Evolutionary conservation across 371 early-diverging fungal species (phyloP).

Genomic region (Lichtheimia ornata): DNA sequence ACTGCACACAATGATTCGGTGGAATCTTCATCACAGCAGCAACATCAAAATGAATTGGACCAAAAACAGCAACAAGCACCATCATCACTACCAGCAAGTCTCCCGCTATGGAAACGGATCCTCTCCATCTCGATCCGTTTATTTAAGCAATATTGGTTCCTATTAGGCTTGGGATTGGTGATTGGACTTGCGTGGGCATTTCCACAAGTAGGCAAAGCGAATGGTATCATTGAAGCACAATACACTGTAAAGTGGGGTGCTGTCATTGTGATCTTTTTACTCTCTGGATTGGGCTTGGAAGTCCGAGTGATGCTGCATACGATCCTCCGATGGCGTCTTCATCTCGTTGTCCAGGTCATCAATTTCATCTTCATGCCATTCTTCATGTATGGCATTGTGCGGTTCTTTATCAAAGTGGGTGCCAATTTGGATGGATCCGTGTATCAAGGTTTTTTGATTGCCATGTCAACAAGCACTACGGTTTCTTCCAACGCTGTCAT

Average conservation of each 20-base stretch:
- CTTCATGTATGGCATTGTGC: conserved; percentile 58
- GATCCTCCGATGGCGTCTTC: conserved; percentile 61
- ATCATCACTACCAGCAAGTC: no score
- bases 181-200: conserved; percentile 69
- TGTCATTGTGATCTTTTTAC: conserved; percentile 69
- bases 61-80: no score
- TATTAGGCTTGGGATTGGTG: conserved; percentile 61
- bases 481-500: conserved; percentile 80
- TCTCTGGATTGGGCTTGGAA: conserved; percentile 71
- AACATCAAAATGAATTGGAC: no score
- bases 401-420: conserved; percentile 46
- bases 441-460: conserved; percentile 68
- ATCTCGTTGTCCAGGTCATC: conserved; percentile 67
- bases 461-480: conserved; percentile 72
- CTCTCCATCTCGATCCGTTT: background rate
- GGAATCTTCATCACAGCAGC: no score
- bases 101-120: background rate
- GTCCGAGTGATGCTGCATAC: conserved; percentile 59
- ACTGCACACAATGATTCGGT: no score
- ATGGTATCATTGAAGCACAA: conserved; percentile 66
- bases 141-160: conserved; percentile 49
- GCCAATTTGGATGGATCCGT: conserved; percentile 55
- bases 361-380: conserved; percentile 64
- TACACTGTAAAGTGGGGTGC: conserved; percentile 70
- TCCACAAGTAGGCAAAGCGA: conserved; percentile 63